Evolutionary conservation across 2,329 filamentous ascomycete genomes (phyloP).

Genomic region (Trichoderma sp.): DNA sequence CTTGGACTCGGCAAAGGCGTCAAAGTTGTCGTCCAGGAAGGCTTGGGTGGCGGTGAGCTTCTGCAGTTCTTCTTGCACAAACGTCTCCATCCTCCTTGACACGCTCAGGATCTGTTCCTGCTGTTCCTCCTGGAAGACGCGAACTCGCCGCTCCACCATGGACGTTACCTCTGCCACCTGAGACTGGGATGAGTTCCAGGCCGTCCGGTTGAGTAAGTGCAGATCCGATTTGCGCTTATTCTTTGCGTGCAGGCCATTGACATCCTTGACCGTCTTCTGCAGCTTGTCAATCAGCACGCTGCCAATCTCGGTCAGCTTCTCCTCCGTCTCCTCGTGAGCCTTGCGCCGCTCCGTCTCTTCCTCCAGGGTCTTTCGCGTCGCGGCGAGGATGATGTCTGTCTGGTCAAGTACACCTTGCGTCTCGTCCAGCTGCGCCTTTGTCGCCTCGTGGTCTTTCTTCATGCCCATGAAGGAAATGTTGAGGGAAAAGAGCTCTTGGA

Average conservation of each 20-base stretch:
- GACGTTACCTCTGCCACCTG: slow-evolving; percentile 77
- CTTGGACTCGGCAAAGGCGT: slow-evolving; percentile 68
- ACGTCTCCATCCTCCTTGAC: slow-evolving; percentile 71
- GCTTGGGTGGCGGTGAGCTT: slow-evolving; percentile 70
- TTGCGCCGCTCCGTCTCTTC: slow-evolving; percentile 80
- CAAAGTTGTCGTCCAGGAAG: slow-evolving; percentile 70
- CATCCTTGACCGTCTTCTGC: slow-evolving; percentile 74
- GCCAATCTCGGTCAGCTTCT: slow-evolving; percentile 72
- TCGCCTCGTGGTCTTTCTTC: slow-evolving; percentile 86
- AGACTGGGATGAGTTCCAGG: slow-evolving; percentile 75
- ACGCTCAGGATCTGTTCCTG: slow-evolving; percentile 68
- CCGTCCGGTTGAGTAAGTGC: slow-evolving; percentile 74
- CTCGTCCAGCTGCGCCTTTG: slow-evolving; percentile 70
- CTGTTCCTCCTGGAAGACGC: slow-evolving; percentile 72
- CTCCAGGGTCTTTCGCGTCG: slow-evolving; percentile 73
- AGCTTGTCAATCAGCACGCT: slow-evolving; percentile 77
- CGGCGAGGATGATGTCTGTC: slow-evolving; percentile 79
- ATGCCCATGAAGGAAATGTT: slow-evolving; percentile 85
- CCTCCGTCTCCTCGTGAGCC: slow-evolving; percentile 84
- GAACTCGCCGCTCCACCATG: slow-evolving; percentile 74
- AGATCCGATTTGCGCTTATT: slow-evolving; percentile 82
- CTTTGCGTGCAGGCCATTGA: slow-evolving; percentile 82
- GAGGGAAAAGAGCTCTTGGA: slow-evolving; percentile 85
- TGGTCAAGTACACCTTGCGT: slow-evolving; percentile 82
- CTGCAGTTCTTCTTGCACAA: slow-evolving; percentile 73